A percentile compares a stretch with the other conserved stretches of the same genome.
Evolutionary conservation across 257 asterid species (phyloP).

Genomic region (Petrea volubilis): DNA sequence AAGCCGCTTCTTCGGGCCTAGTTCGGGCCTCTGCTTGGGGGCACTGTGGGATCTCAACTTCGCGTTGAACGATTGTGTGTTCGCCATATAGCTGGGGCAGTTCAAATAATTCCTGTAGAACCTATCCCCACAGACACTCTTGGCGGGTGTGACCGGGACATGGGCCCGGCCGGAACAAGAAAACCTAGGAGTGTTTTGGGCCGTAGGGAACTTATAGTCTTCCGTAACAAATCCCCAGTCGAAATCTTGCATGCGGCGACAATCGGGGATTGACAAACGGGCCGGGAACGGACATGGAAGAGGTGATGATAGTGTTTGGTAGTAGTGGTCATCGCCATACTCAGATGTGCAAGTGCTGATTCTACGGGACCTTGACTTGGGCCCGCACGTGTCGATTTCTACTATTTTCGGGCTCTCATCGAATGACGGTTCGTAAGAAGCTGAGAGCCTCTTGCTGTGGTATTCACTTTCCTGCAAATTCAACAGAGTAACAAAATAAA

Average conservation of each 20-base stretch:
- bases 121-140: conserved; percentile 76
- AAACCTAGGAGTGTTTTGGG: conserved; percentile 78
- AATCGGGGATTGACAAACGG: conserved; percentile 62
- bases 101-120: conserved; percentile 58
- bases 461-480: conserved; percentile 67
- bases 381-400: conserved; percentile 76
- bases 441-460: conserved; percentile 70
- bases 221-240: conserved; percentile 62
- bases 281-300: conserved; percentile 58
- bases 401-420: conserved; percentile 88
- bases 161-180: conserved; percentile 42
- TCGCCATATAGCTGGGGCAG: conserved; percentile 76
- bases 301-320: conserved; percentile 53
- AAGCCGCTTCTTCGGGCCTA: conserved; percentile 53
- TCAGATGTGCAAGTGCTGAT: conserved; percentile 50
- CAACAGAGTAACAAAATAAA: neutral
- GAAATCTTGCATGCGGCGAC: conserved; percentile 52
- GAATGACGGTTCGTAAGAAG: conserved; percentile 52
- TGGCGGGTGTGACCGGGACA: conserved; percentile 55
- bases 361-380: conserved; percentile 67
- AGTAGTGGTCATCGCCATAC: conserved; percentile 58
- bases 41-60: conserved; percentile 84
- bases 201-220: conserved; percentile 59
- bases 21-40: conserved; percentile 78
- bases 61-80: conserved; percentile 74